Percentiles rank a stretch among this genome's conserved stretches.
Conservation (phyloP, 2,329 filamentous ascomycete species). For the Diaporthe humulicola region DNA sequence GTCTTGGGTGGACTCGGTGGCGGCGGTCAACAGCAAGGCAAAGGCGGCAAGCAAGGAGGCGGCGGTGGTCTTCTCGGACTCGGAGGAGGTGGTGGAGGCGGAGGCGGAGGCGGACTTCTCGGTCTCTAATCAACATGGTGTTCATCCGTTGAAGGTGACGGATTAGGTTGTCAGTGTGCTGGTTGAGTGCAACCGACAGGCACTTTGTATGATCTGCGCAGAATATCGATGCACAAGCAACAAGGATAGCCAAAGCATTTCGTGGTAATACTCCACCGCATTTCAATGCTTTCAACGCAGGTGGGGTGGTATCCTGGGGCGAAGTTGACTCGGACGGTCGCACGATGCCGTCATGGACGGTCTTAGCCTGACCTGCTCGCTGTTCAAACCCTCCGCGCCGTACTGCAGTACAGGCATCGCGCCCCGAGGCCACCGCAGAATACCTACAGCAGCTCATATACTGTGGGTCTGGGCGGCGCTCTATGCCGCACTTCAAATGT, state of each 20-base stretch:
- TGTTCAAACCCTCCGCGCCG: not conserved
- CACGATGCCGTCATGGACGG: not conserved
- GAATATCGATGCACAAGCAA: not conserved
- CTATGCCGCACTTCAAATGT: not conserved
- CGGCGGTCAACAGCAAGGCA: conserved; percentile 31
- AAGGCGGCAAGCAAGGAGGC: conserved; percentile 30
- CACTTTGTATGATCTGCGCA: not conserved
- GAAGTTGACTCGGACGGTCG: not conserved
- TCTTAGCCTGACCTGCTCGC: not conserved
- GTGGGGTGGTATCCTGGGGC: not conserved
- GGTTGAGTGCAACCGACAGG: too few species aligned
- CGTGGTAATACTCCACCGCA: not conserved
- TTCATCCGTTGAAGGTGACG: not conserved
- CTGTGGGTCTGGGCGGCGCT: not conserved
- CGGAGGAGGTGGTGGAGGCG: conserved; percentile 15
- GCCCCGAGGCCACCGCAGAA: not conserved
- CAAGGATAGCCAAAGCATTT: not conserved
- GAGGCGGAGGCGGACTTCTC: conserved; percentile 30
- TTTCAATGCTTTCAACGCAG: not conserved
- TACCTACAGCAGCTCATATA: too few species aligned
- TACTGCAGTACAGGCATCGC: not conserved
- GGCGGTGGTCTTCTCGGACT: conserved; percentile 36
- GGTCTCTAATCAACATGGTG: not conserved
- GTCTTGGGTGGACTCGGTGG: conserved; percentile 37
- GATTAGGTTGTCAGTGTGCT: not conserved